These are phyloP conservation scores for Hyphopichia buzzinii DNA, from an alignment of 1,139 yeast genomes.

Conservation along the genomic window DNA sequence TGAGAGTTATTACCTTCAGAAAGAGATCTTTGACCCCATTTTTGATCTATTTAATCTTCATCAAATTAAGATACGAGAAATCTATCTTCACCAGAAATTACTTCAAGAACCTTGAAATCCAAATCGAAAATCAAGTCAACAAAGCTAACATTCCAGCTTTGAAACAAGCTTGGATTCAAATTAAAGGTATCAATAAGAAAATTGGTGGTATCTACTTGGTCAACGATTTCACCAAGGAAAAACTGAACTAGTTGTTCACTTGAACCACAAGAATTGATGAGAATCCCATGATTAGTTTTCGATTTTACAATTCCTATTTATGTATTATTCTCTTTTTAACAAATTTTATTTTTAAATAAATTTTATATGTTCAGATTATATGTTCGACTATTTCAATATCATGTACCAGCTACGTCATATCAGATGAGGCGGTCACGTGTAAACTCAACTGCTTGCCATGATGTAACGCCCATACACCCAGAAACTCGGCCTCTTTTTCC, in stretches of 20 bases:
- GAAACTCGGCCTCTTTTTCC: neutral
- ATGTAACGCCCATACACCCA: too few species aligned
- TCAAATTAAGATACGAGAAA: slow-evolving; percentile 76
- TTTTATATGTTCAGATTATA: too few species aligned
- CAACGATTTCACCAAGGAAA: slow-evolving; percentile 35
- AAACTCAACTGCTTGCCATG: neutral
- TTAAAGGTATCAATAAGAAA: slow-evolving; percentile 48
- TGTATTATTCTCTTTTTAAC: too few species aligned
- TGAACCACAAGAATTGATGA: too few species aligned
- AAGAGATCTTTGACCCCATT: slow-evolving; percentile 63
- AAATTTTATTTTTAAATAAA: too few species aligned
- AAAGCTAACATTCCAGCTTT: slow-evolving; percentile 59
- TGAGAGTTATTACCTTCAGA: slow-evolving; percentile 61
- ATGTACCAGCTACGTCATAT: too few species aligned
- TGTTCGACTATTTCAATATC: too few species aligned
- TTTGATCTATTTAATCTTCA: slow-evolving; percentile 58
- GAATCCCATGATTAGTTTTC: too few species aligned
- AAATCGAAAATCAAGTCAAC: slow-evolving; percentile 62
- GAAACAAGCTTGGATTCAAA: slow-evolving; percentile 59
- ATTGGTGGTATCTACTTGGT: slow-evolving; percentile 32
- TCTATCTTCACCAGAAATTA: slow-evolving; percentile 72
- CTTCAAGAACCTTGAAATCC: slow-evolving; percentile 68
- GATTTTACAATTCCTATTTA: too few species aligned
- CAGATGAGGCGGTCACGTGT: too few species aligned
- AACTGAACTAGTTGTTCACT: slow-evolving; percentile 3